A percentile compares a stretch with the other conserved stretches of the same genome.
Evolutionary conservation across 2,329 filamentous ascomycete genomes (phyloP).

Genomic region (Dothideomycetes sp.): DNA sequence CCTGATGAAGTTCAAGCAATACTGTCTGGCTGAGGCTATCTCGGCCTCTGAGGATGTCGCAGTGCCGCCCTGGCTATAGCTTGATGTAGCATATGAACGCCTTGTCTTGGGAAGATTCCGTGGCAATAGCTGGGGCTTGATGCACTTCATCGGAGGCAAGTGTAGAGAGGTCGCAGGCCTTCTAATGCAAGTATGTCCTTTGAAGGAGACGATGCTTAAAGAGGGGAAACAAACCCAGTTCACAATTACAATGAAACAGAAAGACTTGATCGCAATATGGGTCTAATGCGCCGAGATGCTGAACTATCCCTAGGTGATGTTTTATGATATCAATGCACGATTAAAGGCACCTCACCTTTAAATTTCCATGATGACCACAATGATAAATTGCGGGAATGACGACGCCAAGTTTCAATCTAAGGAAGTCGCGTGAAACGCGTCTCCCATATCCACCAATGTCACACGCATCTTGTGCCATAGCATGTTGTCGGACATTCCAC

Average conservation of each 20-base stretch:
- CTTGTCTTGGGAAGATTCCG: not conserved
- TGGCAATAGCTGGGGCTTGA: not conserved
- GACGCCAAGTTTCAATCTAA: constrained; percentile 3
- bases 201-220: too few species aligned
- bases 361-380: constrained; percentile 5
- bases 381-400: constrained; percentile 1
- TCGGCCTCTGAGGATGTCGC: constrained; percentile 25
- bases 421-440: constrained; percentile 11
- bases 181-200: too few species aligned
- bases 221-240: too few species aligned
- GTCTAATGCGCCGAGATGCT: too few species aligned
- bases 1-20: constrained; percentile 49
- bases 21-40: constrained; percentile 42
- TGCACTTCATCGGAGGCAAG: not conserved
- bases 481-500: constrained; percentile 8
- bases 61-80: constrained; percentile 12
- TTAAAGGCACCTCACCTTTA: too few species aligned
- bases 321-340: too few species aligned
- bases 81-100: constrained; percentile 6
- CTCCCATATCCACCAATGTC: constrained; percentile 7
- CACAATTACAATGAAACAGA: too few species aligned
- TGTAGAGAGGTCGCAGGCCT: too few species aligned
- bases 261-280: too few species aligned
- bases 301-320: too few species aligned
- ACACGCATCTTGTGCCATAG: constrained; percentile 4